Evolutionary conservation across 148 eudicot genomes (phyloP).

Genomic region (Chenopodium album): DNA sequence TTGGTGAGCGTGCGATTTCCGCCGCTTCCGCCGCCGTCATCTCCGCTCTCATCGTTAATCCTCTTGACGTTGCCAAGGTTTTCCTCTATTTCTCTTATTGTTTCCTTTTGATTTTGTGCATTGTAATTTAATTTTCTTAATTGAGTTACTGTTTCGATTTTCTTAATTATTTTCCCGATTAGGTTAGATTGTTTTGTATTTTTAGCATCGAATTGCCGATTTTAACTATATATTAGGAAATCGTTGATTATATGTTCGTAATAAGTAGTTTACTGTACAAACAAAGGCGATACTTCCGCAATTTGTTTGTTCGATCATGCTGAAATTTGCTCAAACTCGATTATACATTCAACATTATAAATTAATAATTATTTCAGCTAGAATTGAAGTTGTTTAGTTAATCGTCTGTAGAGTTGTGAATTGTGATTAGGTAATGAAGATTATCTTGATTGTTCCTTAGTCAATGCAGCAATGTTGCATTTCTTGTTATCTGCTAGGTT

Average conservation of each 20-base stretch:
- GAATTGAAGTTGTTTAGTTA: not conserved
- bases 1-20: conserved; percentile 59
- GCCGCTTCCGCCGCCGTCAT: conserved; percentile 86
- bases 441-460: not conserved
- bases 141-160: no score
- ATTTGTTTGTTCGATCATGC: not conserved
- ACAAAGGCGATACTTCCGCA: not conserved
- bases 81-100: not conserved
- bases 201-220: not conserved
- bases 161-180: no score
- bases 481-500: no score
- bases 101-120: no score
- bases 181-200: not conserved
- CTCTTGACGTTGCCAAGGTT: conserved; percentile 95
- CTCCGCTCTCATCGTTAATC: conserved; percentile 86
- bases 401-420: not conserved
- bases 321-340: not conserved
- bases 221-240: not conserved
- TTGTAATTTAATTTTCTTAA: no score
- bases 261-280: not conserved
- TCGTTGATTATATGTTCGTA: not conserved
- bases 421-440: not conserved
- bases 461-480: not conserved
- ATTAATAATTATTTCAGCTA: not conserved
- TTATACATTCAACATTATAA: no score